Conservation (phyloP, 1,284 basidiomycete species). For the Microbotryum scabiosae region DNA sequence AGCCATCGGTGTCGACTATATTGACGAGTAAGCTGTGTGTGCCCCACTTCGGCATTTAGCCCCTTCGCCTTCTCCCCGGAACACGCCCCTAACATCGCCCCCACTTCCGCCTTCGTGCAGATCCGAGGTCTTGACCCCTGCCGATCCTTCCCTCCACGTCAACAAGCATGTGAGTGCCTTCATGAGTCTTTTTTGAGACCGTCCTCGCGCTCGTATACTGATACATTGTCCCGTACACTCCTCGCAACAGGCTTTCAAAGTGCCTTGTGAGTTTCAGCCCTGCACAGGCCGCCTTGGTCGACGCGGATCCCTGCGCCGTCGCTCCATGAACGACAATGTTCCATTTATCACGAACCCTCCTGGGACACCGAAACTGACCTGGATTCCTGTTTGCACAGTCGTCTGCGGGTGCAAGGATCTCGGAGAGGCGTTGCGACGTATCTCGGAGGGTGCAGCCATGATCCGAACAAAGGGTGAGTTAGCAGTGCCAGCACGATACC, state of each 20-base stretch:
- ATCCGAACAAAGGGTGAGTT: constrained; percentile 89
- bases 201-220: not conserved
- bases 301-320: too few species aligned
- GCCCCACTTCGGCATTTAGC: too few species aligned
- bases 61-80: not conserved
- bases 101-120: constrained; percentile 49
- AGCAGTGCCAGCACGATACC: not conserved
- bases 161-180: constrained; percentile 39
- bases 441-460: constrained; percentile 90
- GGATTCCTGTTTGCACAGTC: constrained; percentile 30
- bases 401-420: constrained; percentile 54
- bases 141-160: constrained; percentile 51
- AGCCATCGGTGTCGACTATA: constrained; percentile 92
- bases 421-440: constrained; percentile 84
- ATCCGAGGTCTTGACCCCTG: constrained; percentile 84
- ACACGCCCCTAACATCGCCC: too few species aligned
- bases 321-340: too few species aligned
- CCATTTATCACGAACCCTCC: too few species aligned
- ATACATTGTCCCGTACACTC: not conserved
- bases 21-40: constrained; percentile 51
- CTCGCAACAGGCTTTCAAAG: constrained; percentile 40
- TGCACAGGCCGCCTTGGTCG: too few species aligned
- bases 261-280: constrained; percentile 40
- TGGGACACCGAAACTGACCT: too few species aligned
- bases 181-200: not conserved